Evolutionary conservation across 2,329 filamentous ascomycete species (phyloP).

Genomic region (Colletotrichum sp.): DNA sequence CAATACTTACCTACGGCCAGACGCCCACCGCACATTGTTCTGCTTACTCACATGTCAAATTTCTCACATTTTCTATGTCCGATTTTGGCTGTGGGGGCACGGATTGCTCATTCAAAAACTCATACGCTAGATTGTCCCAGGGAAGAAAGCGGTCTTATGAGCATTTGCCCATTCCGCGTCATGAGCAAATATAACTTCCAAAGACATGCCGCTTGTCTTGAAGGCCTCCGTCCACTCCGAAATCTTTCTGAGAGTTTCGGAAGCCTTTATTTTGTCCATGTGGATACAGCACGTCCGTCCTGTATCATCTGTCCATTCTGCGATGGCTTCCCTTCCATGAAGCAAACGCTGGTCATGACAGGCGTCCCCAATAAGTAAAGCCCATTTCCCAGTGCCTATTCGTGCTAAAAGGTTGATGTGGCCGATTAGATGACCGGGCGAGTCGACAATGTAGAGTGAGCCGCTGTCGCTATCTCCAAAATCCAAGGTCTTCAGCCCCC

Average conservation of each 20-base stretch:
- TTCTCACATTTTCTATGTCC: no score
- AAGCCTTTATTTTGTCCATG: background rate
- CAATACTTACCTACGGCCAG: background rate
- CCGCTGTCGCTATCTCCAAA: background rate
- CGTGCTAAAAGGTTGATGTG: background rate
- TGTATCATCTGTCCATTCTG: background rate
- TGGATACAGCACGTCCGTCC: background rate
- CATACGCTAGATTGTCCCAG: background rate
- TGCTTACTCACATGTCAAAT: background rate
- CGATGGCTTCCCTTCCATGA: background rate
- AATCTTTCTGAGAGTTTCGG: background rate
- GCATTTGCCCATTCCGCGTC: background rate
- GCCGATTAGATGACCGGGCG: background rate
- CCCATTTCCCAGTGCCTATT: background rate
- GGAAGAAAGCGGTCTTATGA: background rate
- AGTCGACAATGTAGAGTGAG: background rate
- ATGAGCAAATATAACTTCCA: background rate
- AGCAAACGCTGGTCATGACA: background rate
- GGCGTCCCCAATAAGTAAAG: background rate
- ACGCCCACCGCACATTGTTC: background rate
- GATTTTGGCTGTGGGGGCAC: background rate
- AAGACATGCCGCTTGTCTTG: background rate
- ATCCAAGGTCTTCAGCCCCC: background rate
- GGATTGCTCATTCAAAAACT: no score
- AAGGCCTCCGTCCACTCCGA: background rate